Percentiles rank a stretch among this genome's conserved stretches.
These are phyloP conservation scores for Prunus dulcis DNA, from an alignment of 306 rosid genomes.

Conservation along the genomic window DNA sequence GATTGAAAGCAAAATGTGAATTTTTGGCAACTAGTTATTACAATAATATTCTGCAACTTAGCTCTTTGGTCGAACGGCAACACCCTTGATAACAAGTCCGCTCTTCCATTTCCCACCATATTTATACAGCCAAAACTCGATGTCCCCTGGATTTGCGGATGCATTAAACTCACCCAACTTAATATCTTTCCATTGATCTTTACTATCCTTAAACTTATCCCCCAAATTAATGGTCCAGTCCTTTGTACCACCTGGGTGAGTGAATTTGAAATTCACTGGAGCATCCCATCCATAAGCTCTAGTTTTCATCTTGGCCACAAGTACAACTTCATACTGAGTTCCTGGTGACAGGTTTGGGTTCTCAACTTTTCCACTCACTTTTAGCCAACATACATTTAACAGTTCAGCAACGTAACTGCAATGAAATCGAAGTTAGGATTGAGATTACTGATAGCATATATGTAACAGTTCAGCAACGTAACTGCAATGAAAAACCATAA, in stretches of 20 bases:
- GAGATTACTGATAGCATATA: not conserved
- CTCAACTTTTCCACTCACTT: conserved; percentile 58
- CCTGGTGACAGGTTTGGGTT: conserved; percentile 54
- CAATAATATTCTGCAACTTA: not conserved
- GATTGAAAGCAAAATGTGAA: not conserved
- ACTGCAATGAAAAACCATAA: not conserved
- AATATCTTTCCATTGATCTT: conserved; percentile 50
- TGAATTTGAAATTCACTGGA: conserved; percentile 60
- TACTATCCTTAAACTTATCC: not conserved
- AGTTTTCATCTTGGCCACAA: conserved; percentile 50
- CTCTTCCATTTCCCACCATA: conserved; percentile 58
- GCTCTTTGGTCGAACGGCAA: conserved; percentile 50
- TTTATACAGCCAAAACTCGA: conserved; percentile 56
- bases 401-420: conserved; percentile 71
- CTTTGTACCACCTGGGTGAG: conserved; percentile 46
- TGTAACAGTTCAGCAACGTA: no score
- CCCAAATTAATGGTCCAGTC: conserved; percentile 22
- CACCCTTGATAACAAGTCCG: conserved; percentile 62
- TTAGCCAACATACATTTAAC: conserved; percentile 64
- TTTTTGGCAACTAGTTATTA: not conserved
- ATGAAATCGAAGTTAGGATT: not conserved
- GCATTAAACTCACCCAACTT: conserved; percentile 46
- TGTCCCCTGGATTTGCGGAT: conserved; percentile 29
- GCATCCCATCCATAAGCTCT: conserved; percentile 54
- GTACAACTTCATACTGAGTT: conserved; percentile 41